Conservation (phyloP, 1,284 basidiomycete genomes). For the Sanghuangporus weigelae region DNA sequence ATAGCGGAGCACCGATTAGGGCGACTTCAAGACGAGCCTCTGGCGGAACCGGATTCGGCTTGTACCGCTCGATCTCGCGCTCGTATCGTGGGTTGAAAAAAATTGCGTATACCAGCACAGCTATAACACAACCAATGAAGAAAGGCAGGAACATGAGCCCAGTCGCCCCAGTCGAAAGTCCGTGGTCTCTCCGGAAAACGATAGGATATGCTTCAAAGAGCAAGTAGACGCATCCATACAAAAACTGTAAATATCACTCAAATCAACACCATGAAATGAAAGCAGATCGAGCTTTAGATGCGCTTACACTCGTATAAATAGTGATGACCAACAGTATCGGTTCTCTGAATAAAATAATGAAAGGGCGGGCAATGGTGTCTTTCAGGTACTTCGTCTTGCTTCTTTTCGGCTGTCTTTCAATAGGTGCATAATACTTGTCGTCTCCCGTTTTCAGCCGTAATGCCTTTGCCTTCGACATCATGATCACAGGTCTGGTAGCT, state of each 20-base stretch:
- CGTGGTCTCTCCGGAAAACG: conserved; percentile 47
- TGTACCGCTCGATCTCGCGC: conserved; percentile 36
- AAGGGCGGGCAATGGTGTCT: conserved; percentile 34
- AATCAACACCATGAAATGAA: neutral
- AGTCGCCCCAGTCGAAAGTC: conserved; percentile 44
- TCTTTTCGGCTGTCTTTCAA: conserved; percentile 30
- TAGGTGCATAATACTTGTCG: conserved; percentile 42
- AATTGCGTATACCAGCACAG: conserved; percentile 40
- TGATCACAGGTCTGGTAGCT: conserved; percentile 35
- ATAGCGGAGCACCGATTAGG: conserved; percentile 49
- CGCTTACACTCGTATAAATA: conserved; percentile 39
- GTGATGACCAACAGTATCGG: conserved; percentile 41
- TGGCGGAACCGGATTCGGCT: conserved; percentile 55
- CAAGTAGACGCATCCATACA: conserved; percentile 41
- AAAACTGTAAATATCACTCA: conserved; percentile 25
- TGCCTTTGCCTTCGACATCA: conserved; percentile 31
- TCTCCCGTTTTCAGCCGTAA: conserved; percentile 46
- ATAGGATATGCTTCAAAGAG: conserved; percentile 51
- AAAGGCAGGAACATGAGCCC: conserved; percentile 51
- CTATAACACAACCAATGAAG: conserved; percentile 46
- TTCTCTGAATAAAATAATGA: conserved; percentile 37
- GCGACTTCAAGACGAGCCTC: conserved; percentile 58
- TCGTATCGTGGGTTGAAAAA: conserved; percentile 53
- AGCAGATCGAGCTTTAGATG: conserved; percentile 5
- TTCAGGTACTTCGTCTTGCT: conserved; percentile 28